phyloP scores from a whole-genome alignment of 192 early-diverging fungal genomes.

The Coemansia sp. region DNA sequence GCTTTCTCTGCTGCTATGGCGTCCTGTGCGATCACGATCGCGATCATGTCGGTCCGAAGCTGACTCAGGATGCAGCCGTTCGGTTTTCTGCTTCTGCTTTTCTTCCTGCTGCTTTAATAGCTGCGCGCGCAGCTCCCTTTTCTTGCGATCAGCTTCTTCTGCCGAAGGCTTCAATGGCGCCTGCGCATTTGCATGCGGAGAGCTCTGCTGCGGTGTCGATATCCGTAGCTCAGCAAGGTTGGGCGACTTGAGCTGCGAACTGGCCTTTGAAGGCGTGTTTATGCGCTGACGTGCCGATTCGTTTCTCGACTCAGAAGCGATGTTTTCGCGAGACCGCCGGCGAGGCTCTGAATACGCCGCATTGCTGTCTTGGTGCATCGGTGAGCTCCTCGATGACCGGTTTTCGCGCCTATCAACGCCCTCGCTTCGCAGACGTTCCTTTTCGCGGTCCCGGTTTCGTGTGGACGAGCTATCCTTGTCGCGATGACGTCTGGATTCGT shows the following conservation, averaged over 20 bases:
- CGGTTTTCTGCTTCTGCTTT: slow-evolving; percentile 33
- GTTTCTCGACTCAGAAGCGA: slow-evolving; percentile 1
- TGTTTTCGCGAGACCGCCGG: slow-evolving; percentile 27
- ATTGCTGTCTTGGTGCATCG: slow-evolving; percentile 15
- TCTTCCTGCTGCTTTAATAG: slow-evolving; percentile 47
- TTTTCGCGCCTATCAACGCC: slow-evolving; percentile 30
- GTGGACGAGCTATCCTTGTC: slow-evolving; percentile 4
- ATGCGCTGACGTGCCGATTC: slow-evolving; percentile 28
- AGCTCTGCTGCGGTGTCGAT: background rate
- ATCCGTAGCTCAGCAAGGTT: slow-evolving; percentile 4
- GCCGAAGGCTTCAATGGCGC: slow-evolving; percentile 17
- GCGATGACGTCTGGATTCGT: slow-evolving; percentile 1
- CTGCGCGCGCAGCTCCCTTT: slow-evolving; percentile 48
- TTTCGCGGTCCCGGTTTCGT: slow-evolving; percentile 10
- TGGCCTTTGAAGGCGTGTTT: slow-evolving; percentile 7
- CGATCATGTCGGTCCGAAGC: slow-evolving; percentile 2
- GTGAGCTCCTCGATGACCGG: slow-evolving; percentile 30
- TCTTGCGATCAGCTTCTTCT: slow-evolving; percentile 38
- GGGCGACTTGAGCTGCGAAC: background rate
- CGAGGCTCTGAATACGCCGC: slow-evolving; percentile 11
- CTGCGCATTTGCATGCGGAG: background rate
- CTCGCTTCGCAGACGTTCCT: slow-evolving; percentile 10
- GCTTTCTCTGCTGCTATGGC: slow-evolving; percentile 19
- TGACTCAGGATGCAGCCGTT: background rate
- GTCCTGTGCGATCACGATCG: slow-evolving; percentile 12